Evolutionary conservation across 805 yeast species (phyloP), one percentile per base, ranked within the genome.

Genomic region (Schwanniomyces vanrijiae): DNA sequence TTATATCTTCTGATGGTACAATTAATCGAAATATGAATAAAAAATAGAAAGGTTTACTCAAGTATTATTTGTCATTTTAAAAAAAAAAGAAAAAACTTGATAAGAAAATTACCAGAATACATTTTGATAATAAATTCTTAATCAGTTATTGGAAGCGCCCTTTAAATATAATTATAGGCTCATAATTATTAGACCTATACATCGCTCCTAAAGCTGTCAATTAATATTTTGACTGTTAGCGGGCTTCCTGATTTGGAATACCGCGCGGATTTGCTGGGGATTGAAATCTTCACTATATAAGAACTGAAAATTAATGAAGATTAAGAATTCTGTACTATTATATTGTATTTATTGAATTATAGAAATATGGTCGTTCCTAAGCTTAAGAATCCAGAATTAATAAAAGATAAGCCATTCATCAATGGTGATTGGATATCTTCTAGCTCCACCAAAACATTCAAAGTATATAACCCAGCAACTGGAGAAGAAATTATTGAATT

Each of bases 391-490:
- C 66, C 68, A 13, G 62, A 65, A 5, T 67, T 71, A 35, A 45
- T 68, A 48, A 55, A 60, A 38, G 46, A 62, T 33, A 55, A 60
- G 40, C 73, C 76, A 0, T 71, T 58, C 52, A 59, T 71, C 52
- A 68, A 69, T 44, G 76, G 76, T 22, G 58, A 64, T 49, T 71
- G 76, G 76, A 55, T 56, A 44, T 59, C 62, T 11, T 68, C 73
- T 25, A 68, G 62, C 45, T 67, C 75, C 18, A 52, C 66, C 41
- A 65, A 64, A 46, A 67, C 72, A 8, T 71, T 71, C 51, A 58
- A 60, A 49, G 75, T 71, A 14, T 48, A 48, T 41, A 74, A 71
- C 49, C 77, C 77, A 1, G 76, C 76, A 2, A 69, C 74, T 20
- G 73, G 62, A 38, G 65, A 68, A 44, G 51, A 58, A 22, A 66